A percentile compares a stretch with the other conserved stretches of the same genome.
Evolutionary conservation across 306 rosid genomes (phyloP).

Genomic region (Vicia villosa): DNA sequence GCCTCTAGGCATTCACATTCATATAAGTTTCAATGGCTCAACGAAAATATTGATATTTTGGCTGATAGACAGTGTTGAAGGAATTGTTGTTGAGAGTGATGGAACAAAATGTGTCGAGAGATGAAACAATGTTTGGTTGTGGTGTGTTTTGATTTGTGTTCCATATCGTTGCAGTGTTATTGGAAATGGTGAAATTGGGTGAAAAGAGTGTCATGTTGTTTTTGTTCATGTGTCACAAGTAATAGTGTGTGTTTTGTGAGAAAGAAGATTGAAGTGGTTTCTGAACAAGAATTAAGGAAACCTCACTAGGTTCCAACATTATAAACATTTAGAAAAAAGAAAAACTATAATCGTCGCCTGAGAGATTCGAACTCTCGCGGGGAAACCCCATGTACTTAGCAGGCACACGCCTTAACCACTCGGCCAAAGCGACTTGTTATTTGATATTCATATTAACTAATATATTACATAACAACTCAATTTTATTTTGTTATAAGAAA

Average conservation of each 20-base stretch:
- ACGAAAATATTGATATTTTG: no score
- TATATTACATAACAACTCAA: no score
- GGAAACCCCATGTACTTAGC: conserved; percentile 92
- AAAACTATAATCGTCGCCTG: conserved; percentile 50
- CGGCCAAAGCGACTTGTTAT: conserved; percentile 79
- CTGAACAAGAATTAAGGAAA: no score
- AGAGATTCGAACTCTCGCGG: conserved; percentile 98
- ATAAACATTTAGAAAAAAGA: not conserved
- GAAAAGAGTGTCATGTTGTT: conserved; percentile 54
- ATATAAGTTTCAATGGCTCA: no score
- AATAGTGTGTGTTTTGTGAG: not conserved
- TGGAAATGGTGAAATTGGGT: conserved; percentile 35
- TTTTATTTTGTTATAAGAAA: no score
- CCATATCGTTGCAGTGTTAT: conserved; percentile 22
- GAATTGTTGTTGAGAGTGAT: conserved; percentile 1
- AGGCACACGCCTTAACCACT: conserved; percentile 98
- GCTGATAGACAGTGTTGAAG: not conserved
- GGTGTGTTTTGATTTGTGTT: no score
- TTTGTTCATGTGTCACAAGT: conserved; percentile 24
- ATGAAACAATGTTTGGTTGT: conserved; percentile 14
- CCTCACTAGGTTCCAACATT: no score
- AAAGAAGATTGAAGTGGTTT: not conserved
- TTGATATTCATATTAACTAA: no score
- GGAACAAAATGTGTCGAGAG: conserved; percentile 14
- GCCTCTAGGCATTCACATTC: no score